Evolutionary conservation across 2,329 filamentous ascomycete species (phyloP).

Genomic region (Thermomyces lanuginosus): DNA sequence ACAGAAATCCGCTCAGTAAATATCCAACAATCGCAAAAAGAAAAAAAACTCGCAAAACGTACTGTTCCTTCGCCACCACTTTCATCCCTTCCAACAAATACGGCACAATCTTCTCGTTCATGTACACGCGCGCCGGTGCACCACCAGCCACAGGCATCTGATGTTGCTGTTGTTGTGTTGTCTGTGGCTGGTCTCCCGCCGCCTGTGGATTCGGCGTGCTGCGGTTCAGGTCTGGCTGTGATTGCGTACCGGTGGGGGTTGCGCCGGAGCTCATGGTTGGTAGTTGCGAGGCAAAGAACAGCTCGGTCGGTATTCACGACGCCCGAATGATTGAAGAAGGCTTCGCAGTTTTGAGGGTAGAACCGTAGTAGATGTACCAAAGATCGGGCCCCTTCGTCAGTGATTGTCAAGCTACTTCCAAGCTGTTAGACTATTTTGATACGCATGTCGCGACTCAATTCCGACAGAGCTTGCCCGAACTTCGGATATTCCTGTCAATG

Average conservation of each 20-base stretch:
- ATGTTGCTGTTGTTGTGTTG: conserved; percentile 4
- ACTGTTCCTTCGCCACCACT: conserved; percentile 53
- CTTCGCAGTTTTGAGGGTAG: too few species aligned
- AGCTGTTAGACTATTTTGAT: too few species aligned
- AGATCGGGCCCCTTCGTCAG: too few species aligned
- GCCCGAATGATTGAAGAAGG: neutral
- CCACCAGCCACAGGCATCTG: conserved; percentile 43
- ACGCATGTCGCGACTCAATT: too few species aligned
- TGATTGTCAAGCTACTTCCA: too few species aligned
- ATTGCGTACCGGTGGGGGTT: conserved; percentile 4
- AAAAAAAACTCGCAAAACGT: conserved; percentile 22
- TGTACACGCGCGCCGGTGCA: conserved; percentile 51
- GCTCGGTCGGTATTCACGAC: too few species aligned
- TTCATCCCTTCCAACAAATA: conserved; percentile 61
- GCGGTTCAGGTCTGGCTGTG: conserved; percentile 2
- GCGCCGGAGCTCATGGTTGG: conserved; percentile 4
- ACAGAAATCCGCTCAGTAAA: conserved; percentile 1
- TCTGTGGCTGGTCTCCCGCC: conserved; percentile 2
- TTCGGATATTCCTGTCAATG: too few species aligned
- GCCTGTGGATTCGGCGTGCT: conserved; percentile 2
- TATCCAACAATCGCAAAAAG: neutral
- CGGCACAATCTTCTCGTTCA: conserved; percentile 55
- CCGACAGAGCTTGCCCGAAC: too few species aligned
- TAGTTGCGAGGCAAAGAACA: too few species aligned
- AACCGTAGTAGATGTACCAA: too few species aligned